Evolutionary conservation across 306 rosid species (phyloP).

Genomic region (Elaeagnus macrophylla): DNA sequence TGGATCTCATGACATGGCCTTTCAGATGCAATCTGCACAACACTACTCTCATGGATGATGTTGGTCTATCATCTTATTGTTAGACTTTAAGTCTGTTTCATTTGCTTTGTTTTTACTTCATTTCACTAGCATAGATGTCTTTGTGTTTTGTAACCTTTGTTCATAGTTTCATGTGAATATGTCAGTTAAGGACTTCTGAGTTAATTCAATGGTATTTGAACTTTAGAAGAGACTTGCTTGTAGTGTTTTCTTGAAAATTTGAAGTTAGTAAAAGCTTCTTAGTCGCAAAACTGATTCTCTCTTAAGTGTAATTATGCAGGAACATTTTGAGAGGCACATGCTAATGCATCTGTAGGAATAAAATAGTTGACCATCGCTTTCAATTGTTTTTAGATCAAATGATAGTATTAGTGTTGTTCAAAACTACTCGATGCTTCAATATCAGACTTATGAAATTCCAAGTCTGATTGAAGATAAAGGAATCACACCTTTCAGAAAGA

Average conservation of each 20-base stretch:
- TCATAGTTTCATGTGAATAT: conserved; percentile 47
- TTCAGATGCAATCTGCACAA: conserved; percentile 57
- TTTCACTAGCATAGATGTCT: conserved; percentile 27
- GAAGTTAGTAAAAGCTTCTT: not conserved
- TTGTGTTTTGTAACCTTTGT: conserved; percentile 13
- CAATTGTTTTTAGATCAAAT: too few species aligned
- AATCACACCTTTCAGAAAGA: too few species aligned
- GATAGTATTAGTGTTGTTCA: too few species aligned
- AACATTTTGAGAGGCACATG: too few species aligned
- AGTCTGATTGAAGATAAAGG: too few species aligned
- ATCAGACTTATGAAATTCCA: too few species aligned
- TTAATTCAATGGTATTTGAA: conserved; percentile 19
- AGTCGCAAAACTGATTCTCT: too few species aligned
- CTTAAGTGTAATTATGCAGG: too few species aligned
- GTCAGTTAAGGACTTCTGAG: conserved; percentile 28
- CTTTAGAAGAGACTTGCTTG: conserved; percentile 19
- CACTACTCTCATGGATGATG: conserved; percentile 42
- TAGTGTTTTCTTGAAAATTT: conserved; percentile 18
- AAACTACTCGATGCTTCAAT: too few species aligned
- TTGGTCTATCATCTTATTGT: not conserved
- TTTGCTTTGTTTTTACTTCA: not conserved
- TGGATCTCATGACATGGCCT: conserved; percentile 54
- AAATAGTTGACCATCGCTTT: too few species aligned
- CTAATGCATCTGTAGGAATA: too few species aligned
- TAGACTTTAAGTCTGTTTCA: conserved; percentile 15